Percentiles rank a stretch among this genome's conserved stretches.
Evolutionary conservation across 371 early-diverging fungal genomes (phyloP).

Genomic region (Paraphysoderma sedebokerense): DNA sequence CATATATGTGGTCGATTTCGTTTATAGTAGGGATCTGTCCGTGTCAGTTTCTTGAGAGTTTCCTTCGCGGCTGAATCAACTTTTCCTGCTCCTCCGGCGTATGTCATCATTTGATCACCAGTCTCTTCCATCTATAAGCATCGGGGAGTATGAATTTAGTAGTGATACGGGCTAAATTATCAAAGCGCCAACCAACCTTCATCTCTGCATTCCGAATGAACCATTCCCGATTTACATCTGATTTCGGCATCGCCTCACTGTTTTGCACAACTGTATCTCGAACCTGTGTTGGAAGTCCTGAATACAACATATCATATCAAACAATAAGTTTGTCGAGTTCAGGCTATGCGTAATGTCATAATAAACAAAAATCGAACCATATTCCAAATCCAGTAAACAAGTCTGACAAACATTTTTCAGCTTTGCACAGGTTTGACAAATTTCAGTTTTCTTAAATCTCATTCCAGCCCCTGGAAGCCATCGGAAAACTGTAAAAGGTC

Average conservation of each 20-base stretch:
- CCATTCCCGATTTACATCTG: constrained; percentile 75
- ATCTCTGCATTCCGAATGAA: constrained; percentile 70
- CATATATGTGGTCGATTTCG: constrained; percentile 83
- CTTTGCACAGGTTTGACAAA: constrained; percentile 92
- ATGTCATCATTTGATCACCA: constrained; percentile 25
- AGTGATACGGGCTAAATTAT: too few species aligned
- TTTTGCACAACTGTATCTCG: constrained; percentile 69
- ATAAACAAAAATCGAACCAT: too few species aligned
- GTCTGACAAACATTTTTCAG: constrained; percentile 96
- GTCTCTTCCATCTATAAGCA: constrained; percentile 15
- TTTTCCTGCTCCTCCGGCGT: too few species aligned
- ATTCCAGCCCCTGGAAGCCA: constrained; percentile 89
- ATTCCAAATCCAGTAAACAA: constrained; percentile 87
- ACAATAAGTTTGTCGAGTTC: too few species aligned
- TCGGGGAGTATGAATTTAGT: too few species aligned
- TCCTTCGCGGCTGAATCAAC: constrained; percentile 65
- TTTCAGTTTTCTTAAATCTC: constrained; percentile 93
- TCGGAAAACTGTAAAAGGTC: constrained; percentile 92
- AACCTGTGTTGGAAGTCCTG: constrained; percentile 77
- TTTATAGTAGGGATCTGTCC: constrained; percentile 79
- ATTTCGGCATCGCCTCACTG: constrained; percentile 53
- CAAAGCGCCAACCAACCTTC: too few species aligned
- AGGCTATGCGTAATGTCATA: too few species aligned
- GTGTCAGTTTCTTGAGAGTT: constrained; percentile 55
- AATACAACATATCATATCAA: too few species aligned